Base-by-base conservation (phyloP, 192 early-diverging fungal genomes). In the Backusella mclennaniae region DNA sequence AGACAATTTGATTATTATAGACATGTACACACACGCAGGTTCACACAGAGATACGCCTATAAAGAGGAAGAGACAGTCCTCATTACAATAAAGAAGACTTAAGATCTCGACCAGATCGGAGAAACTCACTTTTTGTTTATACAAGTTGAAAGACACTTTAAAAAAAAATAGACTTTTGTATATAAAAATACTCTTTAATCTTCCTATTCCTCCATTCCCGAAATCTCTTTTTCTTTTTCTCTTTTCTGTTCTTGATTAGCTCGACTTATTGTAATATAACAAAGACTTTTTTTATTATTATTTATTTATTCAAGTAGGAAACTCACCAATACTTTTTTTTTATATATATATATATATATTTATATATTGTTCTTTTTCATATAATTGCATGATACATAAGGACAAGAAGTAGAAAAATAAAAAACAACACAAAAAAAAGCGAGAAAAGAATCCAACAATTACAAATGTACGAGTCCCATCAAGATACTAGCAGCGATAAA, bases 131-230 rank as follows among this genome's bases (percentile, higher is more conserved):
- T 69, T 69, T 35, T 69, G 33, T 69, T 38, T 36, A 38, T 69
- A 38, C 15, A 69, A 39, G 14, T 21, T 38, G n/a, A 69, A 36
- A 68, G 19, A 38, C 31, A 68, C 15, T 7, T n/a, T 35, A 68
- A 35, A 68, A 36, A 31, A 68, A 33, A 68, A 36, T 38, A 36
- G 67, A 21, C n/a, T 69, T 33, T 35, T 67, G 14, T n/a, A 15
- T 33, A 35, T 35, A 33, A 67, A 67, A 67, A 38, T 21, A 69
- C 35, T 69, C 33, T 69, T 69, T 69, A 69, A 69, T 69, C 67
- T 69, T 69, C 67, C 67, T 69, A 69, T 39, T 69, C 35, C 67
- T 36, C 35, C 67, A 67, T 67, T 67, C 26, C 67, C n/a, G 53
- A 56, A 56, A 56, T 56, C 53, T 38, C 67, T 38, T 36, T 68